Evolutionary conservation across 768 basidiomycete genomes (phyloP).

Genomic region (Lactarius pseudohatsudake): DNA sequence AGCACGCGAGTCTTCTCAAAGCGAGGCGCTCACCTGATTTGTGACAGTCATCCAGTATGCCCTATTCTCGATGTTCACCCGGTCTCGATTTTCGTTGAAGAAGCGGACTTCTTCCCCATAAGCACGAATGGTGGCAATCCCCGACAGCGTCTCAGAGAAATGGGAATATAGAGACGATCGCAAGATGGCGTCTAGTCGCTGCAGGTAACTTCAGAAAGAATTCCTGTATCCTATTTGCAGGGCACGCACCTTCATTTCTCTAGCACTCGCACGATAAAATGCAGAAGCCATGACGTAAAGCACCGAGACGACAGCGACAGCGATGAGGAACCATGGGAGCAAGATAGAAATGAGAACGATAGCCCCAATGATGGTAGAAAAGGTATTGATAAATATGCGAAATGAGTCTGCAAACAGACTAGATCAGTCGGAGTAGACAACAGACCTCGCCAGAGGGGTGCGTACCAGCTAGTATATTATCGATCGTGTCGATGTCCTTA

Average conservation of each 20-base stretch:
- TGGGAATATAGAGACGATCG: slow-evolving; percentile 87
- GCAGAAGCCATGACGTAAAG: slow-evolving; percentile 69
- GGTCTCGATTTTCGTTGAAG: too few species aligned
- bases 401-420: slow-evolving; percentile 51
- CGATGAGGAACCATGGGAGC: slow-evolving; percentile 83
- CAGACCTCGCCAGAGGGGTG: not conserved
- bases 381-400: slow-evolving; percentile 67
- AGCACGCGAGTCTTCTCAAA: too few species aligned
- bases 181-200: slow-evolving; percentile 77
- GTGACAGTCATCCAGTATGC: too few species aligned
- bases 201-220: slow-evolving; percentile 14
- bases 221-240: not conserved
- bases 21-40: too few species aligned
- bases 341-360: slow-evolving; percentile 76
- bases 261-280: slow-evolving; percentile 84
- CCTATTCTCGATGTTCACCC: too few species aligned
- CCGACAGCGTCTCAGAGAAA: slow-evolving; percentile 88
- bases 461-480: slow-evolving; percentile 64
- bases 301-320: slow-evolving; percentile 57
- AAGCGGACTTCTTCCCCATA: too few species aligned
- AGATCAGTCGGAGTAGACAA: slow-evolving; percentile 9
- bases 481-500: slow-evolving; percentile 82
- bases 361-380: slow-evolving; percentile 59
- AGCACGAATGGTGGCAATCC: slow-evolving; percentile 79
- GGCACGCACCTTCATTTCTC: slow-evolving; percentile 69